Evolutionary conservation across 2,329 filamentous ascomycete species (phyloP).

Genomic region (Hypoxylon sp.): DNA sequence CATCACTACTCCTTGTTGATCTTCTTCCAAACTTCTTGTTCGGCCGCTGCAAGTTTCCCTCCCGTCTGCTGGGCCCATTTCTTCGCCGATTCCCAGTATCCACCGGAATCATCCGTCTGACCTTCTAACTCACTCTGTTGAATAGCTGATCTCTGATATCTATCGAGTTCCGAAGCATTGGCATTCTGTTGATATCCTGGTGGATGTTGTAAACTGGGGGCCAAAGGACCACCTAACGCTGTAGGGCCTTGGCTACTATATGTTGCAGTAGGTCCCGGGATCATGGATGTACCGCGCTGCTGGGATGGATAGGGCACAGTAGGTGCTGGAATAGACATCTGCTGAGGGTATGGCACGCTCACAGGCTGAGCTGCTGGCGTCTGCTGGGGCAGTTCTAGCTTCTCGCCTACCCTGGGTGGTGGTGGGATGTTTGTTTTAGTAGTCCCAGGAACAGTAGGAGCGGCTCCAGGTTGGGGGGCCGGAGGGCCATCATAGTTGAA

Average conservation of each 20-base stretch:
- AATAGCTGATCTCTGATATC: conserved; percentile 56
- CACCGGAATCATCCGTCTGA: conserved; percentile 46
- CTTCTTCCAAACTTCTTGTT: conserved; percentile 69
- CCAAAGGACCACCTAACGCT: conserved; percentile 39
- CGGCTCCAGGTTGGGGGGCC: conserved; percentile 65
- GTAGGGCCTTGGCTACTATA: conserved; percentile 42
- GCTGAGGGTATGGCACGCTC: conserved; percentile 52
- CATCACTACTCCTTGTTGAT: conserved; percentile 63
- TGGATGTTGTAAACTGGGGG: conserved; percentile 54
- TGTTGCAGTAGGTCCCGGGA: conserved; percentile 44
- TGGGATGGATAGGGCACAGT: conserved; percentile 50
- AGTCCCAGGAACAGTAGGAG: conserved; percentile 54
- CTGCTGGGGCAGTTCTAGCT: conserved; percentile 48
- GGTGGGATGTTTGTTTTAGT: conserved; percentile 53
- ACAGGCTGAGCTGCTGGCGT: conserved; percentile 44
- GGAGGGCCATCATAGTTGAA: conserved; percentile 53
- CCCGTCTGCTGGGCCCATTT: conserved; percentile 66
- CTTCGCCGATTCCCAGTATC: conserved; percentile 65
- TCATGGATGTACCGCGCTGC: conserved; percentile 57
- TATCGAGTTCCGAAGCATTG: conserved; percentile 60
- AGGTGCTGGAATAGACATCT: conserved; percentile 62
- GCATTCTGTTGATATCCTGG: conserved; percentile 66
- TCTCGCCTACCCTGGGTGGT: conserved; percentile 61
- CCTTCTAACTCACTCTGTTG: conserved; percentile 46
- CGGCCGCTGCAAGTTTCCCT: conserved; percentile 64